Percentiles rank a stretch among this genome's conserved stretches.
Conservation (phyloP, 345 rosid genomes). For the Ceriops decandra region DNA sequence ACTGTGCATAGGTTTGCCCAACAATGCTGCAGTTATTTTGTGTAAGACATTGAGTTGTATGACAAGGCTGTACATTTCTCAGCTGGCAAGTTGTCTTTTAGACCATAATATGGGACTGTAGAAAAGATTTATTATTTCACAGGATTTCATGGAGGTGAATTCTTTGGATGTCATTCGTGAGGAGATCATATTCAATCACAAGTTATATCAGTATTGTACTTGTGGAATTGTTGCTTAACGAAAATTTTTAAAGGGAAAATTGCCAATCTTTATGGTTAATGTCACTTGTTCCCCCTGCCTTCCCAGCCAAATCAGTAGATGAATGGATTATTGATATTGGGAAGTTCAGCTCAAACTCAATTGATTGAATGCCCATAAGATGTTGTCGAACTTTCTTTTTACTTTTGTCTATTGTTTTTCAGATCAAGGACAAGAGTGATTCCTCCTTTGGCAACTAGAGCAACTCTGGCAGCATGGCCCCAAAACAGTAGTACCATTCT, state of each 20-base stretch:
- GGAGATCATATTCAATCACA: not conserved
- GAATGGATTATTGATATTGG: too few species aligned
- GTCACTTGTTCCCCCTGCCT: too few species aligned
- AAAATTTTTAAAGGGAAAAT: too few species aligned
- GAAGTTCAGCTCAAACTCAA: not conserved
- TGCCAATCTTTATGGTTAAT: too few species aligned
- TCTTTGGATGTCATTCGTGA: slow-evolving; percentile 4
- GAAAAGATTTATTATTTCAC: slow-evolving; percentile 1
- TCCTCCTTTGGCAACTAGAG: slow-evolving; percentile 76
- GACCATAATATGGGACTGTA: not conserved
- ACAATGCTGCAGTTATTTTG: not conserved
- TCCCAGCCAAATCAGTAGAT: too few species aligned
- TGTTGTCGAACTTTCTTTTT: not conserved
- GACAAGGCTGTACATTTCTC: slow-evolving; percentile 2
- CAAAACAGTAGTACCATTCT: slow-evolving; percentile 28
- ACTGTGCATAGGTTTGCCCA: not conserved
- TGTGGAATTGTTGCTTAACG: too few species aligned
- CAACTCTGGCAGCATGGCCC: slow-evolving; percentile 83
- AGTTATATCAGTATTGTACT: not conserved
- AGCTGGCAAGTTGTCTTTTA: not conserved
- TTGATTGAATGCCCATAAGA: not conserved
- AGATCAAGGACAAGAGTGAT: slow-evolving; percentile 58
- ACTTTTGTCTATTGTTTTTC: slow-evolving; percentile 20
- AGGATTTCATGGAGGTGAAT: not conserved
- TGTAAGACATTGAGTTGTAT: slow-evolving; percentile 1